Evolutionary conservation across 2,329 filamentous ascomycete species (phyloP).

Genomic region (Alternaria arborescens): DNA sequence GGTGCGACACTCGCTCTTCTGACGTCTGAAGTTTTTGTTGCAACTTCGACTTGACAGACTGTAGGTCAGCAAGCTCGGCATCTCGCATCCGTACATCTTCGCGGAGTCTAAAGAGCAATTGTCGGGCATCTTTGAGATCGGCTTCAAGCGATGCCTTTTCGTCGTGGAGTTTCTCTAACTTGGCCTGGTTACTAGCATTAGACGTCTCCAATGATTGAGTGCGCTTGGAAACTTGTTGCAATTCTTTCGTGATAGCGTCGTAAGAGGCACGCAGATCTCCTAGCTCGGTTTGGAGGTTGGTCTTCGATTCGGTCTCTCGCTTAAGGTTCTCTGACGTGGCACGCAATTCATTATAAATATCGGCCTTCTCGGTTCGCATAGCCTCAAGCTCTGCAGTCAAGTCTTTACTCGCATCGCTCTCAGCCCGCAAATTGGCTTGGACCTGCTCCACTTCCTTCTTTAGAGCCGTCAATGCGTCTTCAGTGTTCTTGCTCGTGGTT

Average conservation of each 20-base stretch:
- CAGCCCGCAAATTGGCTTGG: slow-evolving; percentile 21
- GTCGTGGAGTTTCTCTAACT: slow-evolving; percentile 30
- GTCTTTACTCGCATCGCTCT: slow-evolving; percentile 22
- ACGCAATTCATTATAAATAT: slow-evolving; percentile 33
- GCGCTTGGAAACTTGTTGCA: slow-evolving; percentile 32
- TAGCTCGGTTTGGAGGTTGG: slow-evolving; percentile 33
- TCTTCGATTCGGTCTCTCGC: slow-evolving; percentile 23
- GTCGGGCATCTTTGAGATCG: slow-evolving; percentile 29
- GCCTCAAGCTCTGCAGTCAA: slow-evolving; percentile 36
- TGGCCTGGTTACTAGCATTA: slow-evolving; percentile 25
- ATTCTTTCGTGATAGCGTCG: slow-evolving; percentile 24
- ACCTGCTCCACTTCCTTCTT: slow-evolving; percentile 28
- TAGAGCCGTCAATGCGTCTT: slow-evolving; percentile 33
- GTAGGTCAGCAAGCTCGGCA: slow-evolving; percentile 34
- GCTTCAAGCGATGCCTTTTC: slow-evolving; percentile 32
- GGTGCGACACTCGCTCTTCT: slow-evolving; percentile 24
- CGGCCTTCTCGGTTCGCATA: slow-evolving; percentile 23
- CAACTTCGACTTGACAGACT: slow-evolving; percentile 29
- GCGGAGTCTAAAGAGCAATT: slow-evolving; percentile 29
- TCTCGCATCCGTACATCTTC: slow-evolving; percentile 31
- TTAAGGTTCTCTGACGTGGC: slow-evolving; percentile 20
- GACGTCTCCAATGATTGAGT: slow-evolving; percentile 30
- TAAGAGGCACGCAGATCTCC: slow-evolving; percentile 26
- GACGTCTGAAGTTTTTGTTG: slow-evolving; percentile 32
- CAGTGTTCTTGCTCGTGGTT: slow-evolving; percentile 27